These are phyloP conservation scores for Malassezia restricta DNA, from an alignment of 1,284 basidiomycete species.

Conservation along the genomic window DNA sequence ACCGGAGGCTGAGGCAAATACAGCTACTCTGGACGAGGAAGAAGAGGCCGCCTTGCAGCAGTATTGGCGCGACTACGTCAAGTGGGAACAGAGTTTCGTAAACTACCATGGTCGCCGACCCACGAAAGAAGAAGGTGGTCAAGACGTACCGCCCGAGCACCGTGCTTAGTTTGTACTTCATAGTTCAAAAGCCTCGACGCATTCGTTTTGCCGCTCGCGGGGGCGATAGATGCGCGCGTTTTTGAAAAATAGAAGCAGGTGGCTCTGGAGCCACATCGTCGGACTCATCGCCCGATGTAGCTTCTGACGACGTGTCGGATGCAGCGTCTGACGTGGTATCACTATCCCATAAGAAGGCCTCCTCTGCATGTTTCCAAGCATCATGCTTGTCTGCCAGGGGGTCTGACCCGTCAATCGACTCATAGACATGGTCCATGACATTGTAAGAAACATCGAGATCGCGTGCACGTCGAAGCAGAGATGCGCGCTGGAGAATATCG, in stretches of 20 bases:
- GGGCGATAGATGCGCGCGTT: not conserved
- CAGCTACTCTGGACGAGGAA: slow-evolving; percentile 26
- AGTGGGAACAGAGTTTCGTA: slow-evolving; percentile 37
- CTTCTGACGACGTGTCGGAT: not conserved
- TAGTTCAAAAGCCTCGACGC: not conserved
- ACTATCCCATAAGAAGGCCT: not conserved
- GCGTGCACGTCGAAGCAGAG: not conserved
- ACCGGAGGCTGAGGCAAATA: not conserved
- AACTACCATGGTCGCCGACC: slow-evolving; percentile 40
- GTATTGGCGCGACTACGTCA: slow-evolving; percentile 44
- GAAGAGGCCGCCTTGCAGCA: slow-evolving; percentile 28
- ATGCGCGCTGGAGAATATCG: not conserved
- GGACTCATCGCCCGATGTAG: not conserved
- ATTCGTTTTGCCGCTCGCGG: not conserved
- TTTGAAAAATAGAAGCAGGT: not conserved
- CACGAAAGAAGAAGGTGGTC: slow-evolving; percentile 38
- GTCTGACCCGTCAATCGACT: not conserved
- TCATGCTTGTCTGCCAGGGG: not conserved
- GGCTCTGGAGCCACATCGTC: not conserved
- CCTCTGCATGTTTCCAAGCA: not conserved
- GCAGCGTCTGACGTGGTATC: not conserved
- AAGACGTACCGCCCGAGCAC: slow-evolving; percentile 39
- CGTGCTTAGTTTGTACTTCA: slow-evolving; percentile 13
- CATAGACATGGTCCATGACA: not conserved
- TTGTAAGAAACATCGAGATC: not conserved